phyloP scores from a whole-genome alignment of 1,284 basidiomycete species.

The Earliella scabrosa region DNA sequence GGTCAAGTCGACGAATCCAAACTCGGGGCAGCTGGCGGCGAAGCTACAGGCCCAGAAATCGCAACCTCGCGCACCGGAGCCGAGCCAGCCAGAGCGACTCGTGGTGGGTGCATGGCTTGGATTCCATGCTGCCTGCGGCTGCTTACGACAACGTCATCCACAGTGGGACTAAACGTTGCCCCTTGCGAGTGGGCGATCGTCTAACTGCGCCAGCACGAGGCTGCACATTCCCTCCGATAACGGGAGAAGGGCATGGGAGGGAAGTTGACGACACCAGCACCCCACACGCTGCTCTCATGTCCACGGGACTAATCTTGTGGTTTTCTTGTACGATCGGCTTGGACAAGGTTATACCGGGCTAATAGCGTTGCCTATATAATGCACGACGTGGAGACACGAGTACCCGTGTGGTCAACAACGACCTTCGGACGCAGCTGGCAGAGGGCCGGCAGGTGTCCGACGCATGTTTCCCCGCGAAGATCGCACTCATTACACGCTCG shows the following conservation, averaged over 20 bases:
- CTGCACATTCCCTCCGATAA: background rate
- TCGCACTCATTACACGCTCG: too few species aligned
- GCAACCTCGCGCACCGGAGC: conserved; percentile 46
- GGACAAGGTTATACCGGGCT: background rate
- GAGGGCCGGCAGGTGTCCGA: too few species aligned
- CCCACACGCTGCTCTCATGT: conserved; percentile 23
- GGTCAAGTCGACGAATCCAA: conserved; percentile 63
- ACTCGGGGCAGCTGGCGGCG: conserved; percentile 63
- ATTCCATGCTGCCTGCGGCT: conserved; percentile 5
- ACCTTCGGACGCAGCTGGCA: too few species aligned
- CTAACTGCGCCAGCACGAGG: conserved; percentile 16
- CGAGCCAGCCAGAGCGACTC: conserved; percentile 57
- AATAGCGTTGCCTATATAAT: background rate
- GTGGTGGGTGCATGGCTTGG: conserved; percentile 55
- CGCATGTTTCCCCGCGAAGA: too few species aligned
- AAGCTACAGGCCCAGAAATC: conserved; percentile 56
- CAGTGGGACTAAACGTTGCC: conserved; percentile 32
- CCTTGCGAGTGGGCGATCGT: conserved; percentile 1
- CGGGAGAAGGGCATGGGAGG: background rate
- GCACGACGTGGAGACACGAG: too few species aligned
- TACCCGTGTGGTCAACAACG: too few species aligned
- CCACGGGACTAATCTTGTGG: background rate
- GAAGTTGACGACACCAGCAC: conserved; percentile 11
- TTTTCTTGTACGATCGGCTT: too few species aligned
- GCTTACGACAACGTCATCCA: conserved; percentile 23